A percentile compares a stretch with the other conserved stretches of the same genome.
Conservation (phyloP, 192 early-diverging fungal genomes). For the Allomyces macrogynus region DNA sequence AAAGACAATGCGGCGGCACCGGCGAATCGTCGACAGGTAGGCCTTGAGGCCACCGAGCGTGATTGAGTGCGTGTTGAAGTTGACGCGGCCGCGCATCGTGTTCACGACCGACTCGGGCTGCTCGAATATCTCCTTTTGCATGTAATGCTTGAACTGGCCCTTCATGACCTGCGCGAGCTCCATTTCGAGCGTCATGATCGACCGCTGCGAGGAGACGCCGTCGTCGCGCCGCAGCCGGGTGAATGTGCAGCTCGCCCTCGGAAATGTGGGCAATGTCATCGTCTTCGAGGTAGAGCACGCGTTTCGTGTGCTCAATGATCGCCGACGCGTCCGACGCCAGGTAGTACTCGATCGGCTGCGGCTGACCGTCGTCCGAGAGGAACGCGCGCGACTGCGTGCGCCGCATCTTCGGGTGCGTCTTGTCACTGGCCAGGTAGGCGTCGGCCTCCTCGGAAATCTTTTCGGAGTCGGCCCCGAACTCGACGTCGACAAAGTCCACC, state of each 20-base stretch:
- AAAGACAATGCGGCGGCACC: constrained; percentile 90
- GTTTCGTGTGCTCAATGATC: constrained; percentile 97
- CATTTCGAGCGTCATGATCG: constrained; percentile 96
- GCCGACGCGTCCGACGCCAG: constrained; percentile 93
- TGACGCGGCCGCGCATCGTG: constrained; percentile 98
- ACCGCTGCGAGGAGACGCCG: constrained; percentile 70
- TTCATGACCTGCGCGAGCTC: constrained; percentile 97
- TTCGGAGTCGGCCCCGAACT: constrained; percentile 24
- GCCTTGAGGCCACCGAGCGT: constrained; percentile 84
- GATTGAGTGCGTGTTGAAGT: constrained; percentile 81
- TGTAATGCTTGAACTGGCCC: constrained; percentile 94
- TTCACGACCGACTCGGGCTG: constrained; percentile 98
- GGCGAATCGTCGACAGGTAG: constrained; percentile 77
- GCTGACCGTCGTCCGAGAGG: constrained; percentile 76
- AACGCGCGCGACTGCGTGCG: constrained; percentile 88
- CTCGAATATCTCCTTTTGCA: constrained; percentile 99
- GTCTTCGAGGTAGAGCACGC: constrained; percentile 92
- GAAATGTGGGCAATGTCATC: constrained; percentile 95
- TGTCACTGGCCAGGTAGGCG: constrained; percentile 18
- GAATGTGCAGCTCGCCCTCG: constrained; percentile 88
- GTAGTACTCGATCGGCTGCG: constrained; percentile 95
- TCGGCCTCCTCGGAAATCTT: constrained; percentile 21
- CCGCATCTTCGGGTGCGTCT: constrained; percentile 32
- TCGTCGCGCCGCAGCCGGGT: constrained; percentile 94
- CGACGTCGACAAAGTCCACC: constrained; percentile 98